phyloP scores from a whole-genome alignment of 768 basidiomycete genomes.

The Trametes cinnabarina region DNA sequence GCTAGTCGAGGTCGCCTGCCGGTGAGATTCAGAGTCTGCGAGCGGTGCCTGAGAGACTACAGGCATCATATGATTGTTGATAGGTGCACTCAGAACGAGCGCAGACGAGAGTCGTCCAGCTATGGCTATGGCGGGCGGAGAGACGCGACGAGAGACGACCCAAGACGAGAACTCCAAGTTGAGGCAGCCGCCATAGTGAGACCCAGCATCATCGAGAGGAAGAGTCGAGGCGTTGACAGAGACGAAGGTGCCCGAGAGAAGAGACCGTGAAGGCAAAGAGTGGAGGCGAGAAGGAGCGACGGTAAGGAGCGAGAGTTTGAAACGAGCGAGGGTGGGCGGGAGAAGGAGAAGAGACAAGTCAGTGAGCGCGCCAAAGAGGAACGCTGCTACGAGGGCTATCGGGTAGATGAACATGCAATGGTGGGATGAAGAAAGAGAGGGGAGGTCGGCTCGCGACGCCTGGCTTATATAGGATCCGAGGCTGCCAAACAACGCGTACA shows the following conservation, averaged over 20 bases:
- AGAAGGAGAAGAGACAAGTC: neutral
- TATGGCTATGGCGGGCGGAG: neutral
- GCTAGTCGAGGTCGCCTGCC: neutral
- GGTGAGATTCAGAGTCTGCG: neutral
- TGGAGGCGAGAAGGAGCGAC: neutral
- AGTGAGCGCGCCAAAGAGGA: neutral
- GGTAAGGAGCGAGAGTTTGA: neutral
- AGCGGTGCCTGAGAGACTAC: neutral
- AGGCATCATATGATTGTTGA: neutral
- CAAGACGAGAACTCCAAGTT: neutral
- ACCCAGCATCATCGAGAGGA: neutral
- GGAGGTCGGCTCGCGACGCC: too few species aligned
- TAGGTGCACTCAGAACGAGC: neutral
- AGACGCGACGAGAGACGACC: neutral
- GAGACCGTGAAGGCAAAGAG: neutral
- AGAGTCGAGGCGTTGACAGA: neutral
- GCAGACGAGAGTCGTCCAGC: neutral
- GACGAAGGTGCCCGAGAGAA: neutral
- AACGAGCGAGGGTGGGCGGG: constrained; percentile 1
- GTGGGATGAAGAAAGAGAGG: too few species aligned
- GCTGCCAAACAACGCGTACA: too few species aligned
- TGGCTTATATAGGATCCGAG: too few species aligned
- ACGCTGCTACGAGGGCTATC: neutral
- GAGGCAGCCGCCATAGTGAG: neutral
- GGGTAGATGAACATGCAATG: neutral